Percentiles rank a stretch among this genome's conserved stretches.
Conservation (phyloP, 768 basidiomycete genomes). For the Boletus subcaerulescens region DNA sequence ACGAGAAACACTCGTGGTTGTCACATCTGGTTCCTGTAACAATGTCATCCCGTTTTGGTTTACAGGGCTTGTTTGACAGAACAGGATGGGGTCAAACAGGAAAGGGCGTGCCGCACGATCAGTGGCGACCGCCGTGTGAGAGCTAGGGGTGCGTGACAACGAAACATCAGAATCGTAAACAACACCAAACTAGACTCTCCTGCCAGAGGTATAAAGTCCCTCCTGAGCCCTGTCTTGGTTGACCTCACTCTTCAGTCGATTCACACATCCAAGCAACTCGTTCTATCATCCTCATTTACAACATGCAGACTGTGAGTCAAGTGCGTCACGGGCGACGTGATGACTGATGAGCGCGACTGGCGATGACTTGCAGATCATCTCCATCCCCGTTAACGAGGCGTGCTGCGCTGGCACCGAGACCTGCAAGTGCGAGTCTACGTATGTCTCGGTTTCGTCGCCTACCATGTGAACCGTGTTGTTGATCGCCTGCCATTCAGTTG, state of each 20-base stretch:
- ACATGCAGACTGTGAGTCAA: constrained; percentile 17
- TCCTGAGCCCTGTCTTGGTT: too few species aligned
- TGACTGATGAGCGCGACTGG: background rate
- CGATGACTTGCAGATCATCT: background rate
- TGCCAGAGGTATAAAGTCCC: constrained; percentile 6
- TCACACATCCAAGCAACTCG: background rate
- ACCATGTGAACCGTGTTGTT: background rate
- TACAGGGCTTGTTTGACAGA: background rate
- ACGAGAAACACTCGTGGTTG: background rate
- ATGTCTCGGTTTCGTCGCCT: background rate
- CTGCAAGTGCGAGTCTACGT: constrained; percentile 16
- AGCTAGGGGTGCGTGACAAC: background rate
- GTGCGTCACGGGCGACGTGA: background rate
- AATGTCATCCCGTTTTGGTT: background rate
- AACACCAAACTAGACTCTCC: background rate
- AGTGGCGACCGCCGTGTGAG: background rate
- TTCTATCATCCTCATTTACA: background rate
- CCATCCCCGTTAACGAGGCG: constrained; percentile 18
- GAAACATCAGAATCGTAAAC: background rate
- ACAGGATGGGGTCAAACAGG: background rate
- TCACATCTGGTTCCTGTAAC: background rate
- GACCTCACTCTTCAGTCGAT: background rate
- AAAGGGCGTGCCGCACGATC: background rate
- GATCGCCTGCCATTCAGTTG: constrained; percentile 7
- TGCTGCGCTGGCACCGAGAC: constrained; percentile 10